These are phyloP conservation scores for Lonicera japonica DNA, from an alignment of 129 eudicot genomes.

Conservation along the genomic window DNA sequence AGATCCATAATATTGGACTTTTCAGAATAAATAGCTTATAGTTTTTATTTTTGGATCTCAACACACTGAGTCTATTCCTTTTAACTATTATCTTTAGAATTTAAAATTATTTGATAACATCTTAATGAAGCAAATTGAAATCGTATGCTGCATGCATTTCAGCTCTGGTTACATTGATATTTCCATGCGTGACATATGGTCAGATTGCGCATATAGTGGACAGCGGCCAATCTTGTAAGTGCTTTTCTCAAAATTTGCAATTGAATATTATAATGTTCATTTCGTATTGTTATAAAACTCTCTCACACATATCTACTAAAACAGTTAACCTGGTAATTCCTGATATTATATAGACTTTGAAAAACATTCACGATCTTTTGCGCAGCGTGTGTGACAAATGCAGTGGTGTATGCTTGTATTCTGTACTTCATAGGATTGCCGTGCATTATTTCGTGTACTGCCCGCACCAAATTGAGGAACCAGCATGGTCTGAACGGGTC, in stretches of 20 bases:
- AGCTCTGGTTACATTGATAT: conserved; percentile 35
- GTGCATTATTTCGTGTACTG: conserved; percentile 40
- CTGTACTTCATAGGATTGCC: conserved; percentile 28
- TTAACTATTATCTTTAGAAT: too few relatives aligned
- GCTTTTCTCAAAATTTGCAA: neutral
- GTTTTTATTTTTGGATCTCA: too few relatives aligned
- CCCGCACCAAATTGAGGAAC: conserved; percentile 33
- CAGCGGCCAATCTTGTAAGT: conserved; percentile 43
- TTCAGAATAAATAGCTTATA: too few relatives aligned
- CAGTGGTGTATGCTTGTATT: conserved; percentile 14
- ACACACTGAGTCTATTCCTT: too few relatives aligned
- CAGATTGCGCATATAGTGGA: conserved; percentile 37
- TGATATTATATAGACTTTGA: too few relatives aligned
- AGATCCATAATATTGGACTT: too few relatives aligned
- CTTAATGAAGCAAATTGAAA: too few relatives aligned
- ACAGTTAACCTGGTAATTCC: too few relatives aligned
- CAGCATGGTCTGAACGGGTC: conserved; percentile 33
- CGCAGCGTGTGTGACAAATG: conserved; percentile 38
- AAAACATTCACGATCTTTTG: too few relatives aligned
- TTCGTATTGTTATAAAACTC: neutral
- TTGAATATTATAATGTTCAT: neutral
- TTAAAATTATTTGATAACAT: too few relatives aligned
- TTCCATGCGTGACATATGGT: conserved; percentile 51
- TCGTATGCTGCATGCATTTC: too few relatives aligned
- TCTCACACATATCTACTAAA: neutral